These are phyloP conservation scores for Simplicillium aogashimaense DNA, from an alignment of 2,329 filamentous ascomycete species.

Conservation along the genomic window DNA sequence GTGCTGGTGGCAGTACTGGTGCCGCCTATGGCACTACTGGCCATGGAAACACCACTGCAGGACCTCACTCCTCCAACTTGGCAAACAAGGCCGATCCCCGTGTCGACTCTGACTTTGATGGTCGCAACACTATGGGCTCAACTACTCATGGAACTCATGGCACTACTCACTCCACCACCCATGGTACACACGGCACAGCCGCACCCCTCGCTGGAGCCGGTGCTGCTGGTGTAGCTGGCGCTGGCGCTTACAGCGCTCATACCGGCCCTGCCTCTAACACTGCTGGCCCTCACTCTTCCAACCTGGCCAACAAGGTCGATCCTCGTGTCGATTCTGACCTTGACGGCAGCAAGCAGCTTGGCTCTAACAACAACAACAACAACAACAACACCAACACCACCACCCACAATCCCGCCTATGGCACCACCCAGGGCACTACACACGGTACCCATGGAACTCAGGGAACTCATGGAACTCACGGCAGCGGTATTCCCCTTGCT, in stretches of 20 bases:
- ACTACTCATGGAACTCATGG: conserved; percentile 13
- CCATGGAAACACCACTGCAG: conserved; percentile 10
- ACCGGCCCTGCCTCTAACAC: conserved; percentile 11
- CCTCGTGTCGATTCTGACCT: conserved; percentile 42
- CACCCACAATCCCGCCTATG: conserved; percentile 6
- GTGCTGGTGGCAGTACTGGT: conserved; percentile 8
- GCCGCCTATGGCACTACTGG: conserved; percentile 10
- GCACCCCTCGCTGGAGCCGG: no score
- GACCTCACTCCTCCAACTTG: conserved; percentile 33
- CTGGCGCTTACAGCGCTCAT: conserved; percentile 8
- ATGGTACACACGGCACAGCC: no score
- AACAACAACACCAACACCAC: conserved; percentile 26
- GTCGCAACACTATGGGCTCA: conserved; percentile 22
- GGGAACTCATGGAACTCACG: conserved; percentile 8
- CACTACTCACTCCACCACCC: conserved; percentile 16
- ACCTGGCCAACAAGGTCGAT: conserved; percentile 36
- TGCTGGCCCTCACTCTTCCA: conserved; percentile 30
- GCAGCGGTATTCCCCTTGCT: conserved; percentile 5
- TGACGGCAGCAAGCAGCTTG: conserved; percentile 26
- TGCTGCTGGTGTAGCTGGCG: conserved; percentile 9
- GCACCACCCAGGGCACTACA: conserved; percentile 3
- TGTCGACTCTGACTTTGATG: conserved; percentile 42
- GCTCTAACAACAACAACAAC: conserved; percentile 15
- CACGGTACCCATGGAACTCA: conserved; percentile 12
- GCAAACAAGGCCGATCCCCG: conserved; percentile 35